Percentiles rank a stretch among this genome's conserved stretches.
These are phyloP conservation scores for Tolypocladium sp. DNA, from an alignment of 2,329 filamentous ascomycete genomes.

Conservation along the genomic window DNA sequence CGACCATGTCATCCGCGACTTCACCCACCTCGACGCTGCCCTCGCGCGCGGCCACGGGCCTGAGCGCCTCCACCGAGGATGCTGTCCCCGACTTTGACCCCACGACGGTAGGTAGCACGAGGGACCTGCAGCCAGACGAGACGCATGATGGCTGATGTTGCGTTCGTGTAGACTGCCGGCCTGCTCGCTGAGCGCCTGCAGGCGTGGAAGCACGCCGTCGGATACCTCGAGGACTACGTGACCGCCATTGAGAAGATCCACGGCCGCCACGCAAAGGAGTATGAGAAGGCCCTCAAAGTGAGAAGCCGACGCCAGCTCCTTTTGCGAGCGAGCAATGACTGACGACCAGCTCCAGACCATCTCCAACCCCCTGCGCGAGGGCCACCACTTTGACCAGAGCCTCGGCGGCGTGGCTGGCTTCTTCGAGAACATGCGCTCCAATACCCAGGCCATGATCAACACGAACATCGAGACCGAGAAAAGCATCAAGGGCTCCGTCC, in stretches of 20 bases:
- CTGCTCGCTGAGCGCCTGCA: slow-evolving; percentile 80
- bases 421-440: slow-evolving; percentile 89
- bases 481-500: slow-evolving; percentile 74
- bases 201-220: slow-evolving; percentile 93
- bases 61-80: slow-evolving; percentile 43
- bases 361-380: slow-evolving; percentile 75
- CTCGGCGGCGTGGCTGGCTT: slow-evolving; percentile 81
- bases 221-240: slow-evolving; percentile 86
- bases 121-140: neutral
- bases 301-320: neutral
- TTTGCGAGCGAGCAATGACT: neutral
- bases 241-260: slow-evolving; percentile 78
- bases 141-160: neutral
- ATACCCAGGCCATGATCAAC: slow-evolving; percentile 86
- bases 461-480: slow-evolving; percentile 87
- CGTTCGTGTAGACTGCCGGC: slow-evolving; percentile 51
- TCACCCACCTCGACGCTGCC: slow-evolving; percentile 28
- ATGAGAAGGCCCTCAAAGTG: slow-evolving; percentile 85
- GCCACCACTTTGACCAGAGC: slow-evolving; percentile 85
- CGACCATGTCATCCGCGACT: slow-evolving; percentile 14
- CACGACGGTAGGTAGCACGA: slow-evolving; percentile 37
- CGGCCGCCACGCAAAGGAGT: slow-evolving; percentile 80
- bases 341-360: slow-evolving; percentile 53
- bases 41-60: slow-evolving; percentile 35
- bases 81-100: slow-evolving; percentile 51